Evolutionary conservation across 495 filamentous ascomycete species (phyloP).

Genomic region (Aspergillus kassunensis): DNA sequence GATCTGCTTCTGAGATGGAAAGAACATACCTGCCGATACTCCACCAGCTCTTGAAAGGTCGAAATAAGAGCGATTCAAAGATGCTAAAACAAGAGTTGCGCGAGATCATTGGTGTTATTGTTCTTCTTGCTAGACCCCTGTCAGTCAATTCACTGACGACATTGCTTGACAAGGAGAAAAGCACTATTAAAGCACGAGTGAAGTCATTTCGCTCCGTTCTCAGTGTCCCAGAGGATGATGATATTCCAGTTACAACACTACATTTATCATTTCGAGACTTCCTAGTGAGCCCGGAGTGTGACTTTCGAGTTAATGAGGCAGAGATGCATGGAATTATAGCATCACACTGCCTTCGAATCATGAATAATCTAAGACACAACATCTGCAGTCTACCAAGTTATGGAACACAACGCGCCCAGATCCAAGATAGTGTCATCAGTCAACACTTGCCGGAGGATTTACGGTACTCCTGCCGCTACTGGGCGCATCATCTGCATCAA

Average conservation of each 20-base stretch:
- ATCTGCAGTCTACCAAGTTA: constrained; percentile 30
- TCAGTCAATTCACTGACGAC: constrained; percentile 11
- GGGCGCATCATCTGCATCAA: constrained; percentile 42
- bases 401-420: constrained; percentile 20
- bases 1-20: constrained; percentile 8
- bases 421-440: constrained; percentile 19
- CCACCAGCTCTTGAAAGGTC: constrained; percentile 9
- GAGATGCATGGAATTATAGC: constrained; percentile 4
- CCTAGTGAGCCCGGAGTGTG: constrained; percentile 7
- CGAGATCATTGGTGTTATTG: constrained; percentile 18
- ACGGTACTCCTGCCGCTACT: constrained; percentile 45
- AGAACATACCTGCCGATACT: constrained; percentile 22
- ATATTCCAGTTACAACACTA: constrained; percentile 5
- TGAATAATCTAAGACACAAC: constrained; percentile 28
- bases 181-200: neutral
- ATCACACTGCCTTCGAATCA: constrained; percentile 9
- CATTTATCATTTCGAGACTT: constrained; percentile 26
- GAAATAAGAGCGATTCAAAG: neutral
- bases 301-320: constrained; percentile 27
- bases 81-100: constrained; percentile 13
- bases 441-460: constrained; percentile 25
- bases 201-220: constrained; percentile 19
- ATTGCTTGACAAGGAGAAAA: constrained; percentile 2
- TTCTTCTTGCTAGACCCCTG: constrained; percentile 20
- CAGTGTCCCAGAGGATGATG: constrained; percentile 21